A percentile compares a stretch with the other conserved stretches of the same genome.
Conservation (phyloP, 2,329 filamentous ascomycete species). For the Paraphoma chrysanthemicola region DNA sequence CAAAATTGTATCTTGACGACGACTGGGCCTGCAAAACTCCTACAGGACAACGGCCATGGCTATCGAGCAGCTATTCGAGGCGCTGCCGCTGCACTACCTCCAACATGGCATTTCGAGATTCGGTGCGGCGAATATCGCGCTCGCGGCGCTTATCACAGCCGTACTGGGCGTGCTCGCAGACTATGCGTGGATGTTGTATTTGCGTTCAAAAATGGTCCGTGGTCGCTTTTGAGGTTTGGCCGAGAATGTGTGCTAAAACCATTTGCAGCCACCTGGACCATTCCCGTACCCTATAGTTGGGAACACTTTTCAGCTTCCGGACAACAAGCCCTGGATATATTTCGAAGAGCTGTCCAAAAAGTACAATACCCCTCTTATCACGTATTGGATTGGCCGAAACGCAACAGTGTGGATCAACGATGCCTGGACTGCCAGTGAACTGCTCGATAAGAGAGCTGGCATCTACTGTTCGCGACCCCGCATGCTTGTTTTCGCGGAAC, state of each 20-base stretch:
- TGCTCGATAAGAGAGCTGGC: slow-evolving; percentile 60
- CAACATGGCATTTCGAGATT: slow-evolving; percentile 42
- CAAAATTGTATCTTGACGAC: not conserved
- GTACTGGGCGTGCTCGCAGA: slow-evolving; percentile 45
- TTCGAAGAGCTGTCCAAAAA: slow-evolving; percentile 62
- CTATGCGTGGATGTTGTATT: slow-evolving; percentile 59
- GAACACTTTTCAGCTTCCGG: slow-evolving; percentile 63
- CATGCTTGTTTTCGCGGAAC: slow-evolving; percentile 55
- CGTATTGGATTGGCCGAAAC: slow-evolving; percentile 60
- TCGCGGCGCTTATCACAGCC: slow-evolving; percentile 30
- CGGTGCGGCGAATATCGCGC: slow-evolving; percentile 27
- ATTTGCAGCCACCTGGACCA: slow-evolving; percentile 59
- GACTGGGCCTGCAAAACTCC: not conserved
- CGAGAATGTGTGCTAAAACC: not conserved
- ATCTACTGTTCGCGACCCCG: slow-evolving; percentile 61
- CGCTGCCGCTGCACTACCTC: slow-evolving; percentile 35
- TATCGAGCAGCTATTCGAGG: slow-evolving; percentile 38
- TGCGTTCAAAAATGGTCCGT: slow-evolving; percentile 56
- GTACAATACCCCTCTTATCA: slow-evolving; percentile 60
- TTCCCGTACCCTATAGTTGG: slow-evolving; percentile 62
- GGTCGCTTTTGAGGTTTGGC: not conserved
- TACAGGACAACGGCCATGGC: slow-evolving; percentile 27
- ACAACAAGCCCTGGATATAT: slow-evolving; percentile 64
- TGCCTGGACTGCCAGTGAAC: slow-evolving; percentile 58
- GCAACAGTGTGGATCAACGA: slow-evolving; percentile 53